Percentiles rank a stretch among this genome's conserved stretches.
These are phyloP conservation scores for Karstenula rhodostoma DNA, from an alignment of 2,329 filamentous ascomycete species.

Conservation along the genomic window DNA sequence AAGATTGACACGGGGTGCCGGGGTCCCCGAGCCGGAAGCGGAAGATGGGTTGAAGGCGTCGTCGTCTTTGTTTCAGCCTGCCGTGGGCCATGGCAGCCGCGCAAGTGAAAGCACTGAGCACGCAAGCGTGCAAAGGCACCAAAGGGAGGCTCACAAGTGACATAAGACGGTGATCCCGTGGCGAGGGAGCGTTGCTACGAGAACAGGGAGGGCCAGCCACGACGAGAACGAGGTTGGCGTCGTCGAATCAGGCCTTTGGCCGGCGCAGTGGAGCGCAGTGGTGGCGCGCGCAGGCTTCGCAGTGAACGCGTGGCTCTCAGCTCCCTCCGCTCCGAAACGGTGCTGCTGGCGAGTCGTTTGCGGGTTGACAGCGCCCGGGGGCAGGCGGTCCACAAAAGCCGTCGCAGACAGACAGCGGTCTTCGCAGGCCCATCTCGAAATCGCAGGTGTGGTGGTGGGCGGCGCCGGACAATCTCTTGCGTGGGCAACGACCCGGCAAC, in stretches of 20 bases:
- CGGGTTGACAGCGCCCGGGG: not conserved
- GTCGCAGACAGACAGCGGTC: constrained; percentile 11
- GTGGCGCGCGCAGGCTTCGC: constrained; percentile 1
- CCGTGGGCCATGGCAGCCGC: constrained; percentile 22
- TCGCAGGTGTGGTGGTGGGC: not conserved
- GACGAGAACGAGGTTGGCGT: not conserved
- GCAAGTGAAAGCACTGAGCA: not conserved
- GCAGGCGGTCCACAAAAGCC: constrained; percentile 6
- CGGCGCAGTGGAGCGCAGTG: not conserved
- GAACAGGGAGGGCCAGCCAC: constrained; percentile 1
- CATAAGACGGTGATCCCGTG: constrained; percentile 6
- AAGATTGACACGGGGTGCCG: not conserved
- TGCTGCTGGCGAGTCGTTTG: constrained; percentile 4
- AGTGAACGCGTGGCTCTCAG: constrained; percentile 20
- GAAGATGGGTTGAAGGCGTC: constrained; percentile 12
- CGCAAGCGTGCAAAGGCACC: constrained; percentile 12
- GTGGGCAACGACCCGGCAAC: not conserved
- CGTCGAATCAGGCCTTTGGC: constrained; percentile 2
- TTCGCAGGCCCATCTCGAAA: not conserved
- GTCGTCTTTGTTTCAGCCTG: constrained; percentile 32
- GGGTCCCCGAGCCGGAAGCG: constrained; percentile 19
- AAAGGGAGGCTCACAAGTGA: constrained; percentile 1
- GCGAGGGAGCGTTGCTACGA: not conserved
- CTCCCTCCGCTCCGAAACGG: constrained; percentile 6
- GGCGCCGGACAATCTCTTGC: not conserved